These are phyloP conservation scores for Chimonanthus salicifolius DNA, from an alignment of 164 flowering plant genomes.

Conservation along the genomic window DNA sequence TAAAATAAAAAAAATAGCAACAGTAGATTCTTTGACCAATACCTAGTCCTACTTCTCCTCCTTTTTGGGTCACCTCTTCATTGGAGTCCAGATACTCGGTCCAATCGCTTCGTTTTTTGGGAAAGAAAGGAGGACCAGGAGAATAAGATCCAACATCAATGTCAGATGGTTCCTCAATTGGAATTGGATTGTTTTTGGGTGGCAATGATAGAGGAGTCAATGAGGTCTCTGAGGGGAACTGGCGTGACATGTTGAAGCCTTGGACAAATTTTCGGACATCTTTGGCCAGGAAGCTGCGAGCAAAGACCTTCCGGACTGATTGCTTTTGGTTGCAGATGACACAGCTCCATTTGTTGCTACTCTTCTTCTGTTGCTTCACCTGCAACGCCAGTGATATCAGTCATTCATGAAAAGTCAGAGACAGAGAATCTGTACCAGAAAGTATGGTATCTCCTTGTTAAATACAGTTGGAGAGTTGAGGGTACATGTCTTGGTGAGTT, in stretches of 20 bases:
- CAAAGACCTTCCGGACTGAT: slow-evolving; percentile 58
- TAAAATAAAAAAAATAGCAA: neutral
- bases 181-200: neutral
- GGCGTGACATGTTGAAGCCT: slow-evolving; percentile 73
- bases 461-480: neutral
- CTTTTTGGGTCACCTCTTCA: slow-evolving; percentile 14
- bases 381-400: slow-evolving; percentile 13
- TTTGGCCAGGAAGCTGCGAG: slow-evolving; percentile 52
- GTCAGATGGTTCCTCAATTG: neutral
- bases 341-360: slow-evolving; percentile 86
- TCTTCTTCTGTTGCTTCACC: slow-evolving; percentile 95
- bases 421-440: neutral
- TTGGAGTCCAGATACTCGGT: slow-evolving; percentile 42
- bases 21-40: neutral
- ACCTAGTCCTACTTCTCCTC: slow-evolving; percentile 2
- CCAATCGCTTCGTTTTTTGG: slow-evolving; percentile 52
- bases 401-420: neutral
- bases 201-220: neutral
- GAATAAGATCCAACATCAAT: neutral
- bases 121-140: neutral
- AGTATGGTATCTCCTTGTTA: neutral
- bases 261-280: slow-evolving; percentile 76
- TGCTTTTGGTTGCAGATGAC: slow-evolving; percentile 86
- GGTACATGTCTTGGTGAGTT: slow-evolving; percentile 5
- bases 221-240: slow-evolving; percentile 6